Conservation (phyloP, 2,329 filamentous ascomycete genomes). For the Fusarium burgessii region DNA sequence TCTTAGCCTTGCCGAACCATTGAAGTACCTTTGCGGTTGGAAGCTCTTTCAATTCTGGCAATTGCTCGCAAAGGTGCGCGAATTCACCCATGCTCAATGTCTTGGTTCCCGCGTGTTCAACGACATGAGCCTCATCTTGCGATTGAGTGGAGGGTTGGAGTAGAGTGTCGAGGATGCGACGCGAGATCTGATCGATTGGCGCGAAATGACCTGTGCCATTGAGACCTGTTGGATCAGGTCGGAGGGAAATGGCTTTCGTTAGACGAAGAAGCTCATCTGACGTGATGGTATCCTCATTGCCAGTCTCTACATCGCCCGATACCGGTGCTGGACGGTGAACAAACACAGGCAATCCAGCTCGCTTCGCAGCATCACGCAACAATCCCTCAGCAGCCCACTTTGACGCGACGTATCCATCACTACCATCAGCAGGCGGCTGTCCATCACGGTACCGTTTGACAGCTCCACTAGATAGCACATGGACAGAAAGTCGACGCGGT, state of each 20-base stretch:
- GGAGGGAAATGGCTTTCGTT: background rate
- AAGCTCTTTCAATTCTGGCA: conserved; percentile 1
- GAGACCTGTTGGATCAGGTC: conserved; percentile 1
- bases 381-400: conserved; percentile 52
- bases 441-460: conserved; percentile 6
- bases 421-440: conserved; percentile 5
- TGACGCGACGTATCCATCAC: conserved; percentile 50
- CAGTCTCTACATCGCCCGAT: rapidly evolving
- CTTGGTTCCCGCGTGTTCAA: background rate
- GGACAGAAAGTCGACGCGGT: conserved; percentile 47
- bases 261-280: conserved; percentile 4
- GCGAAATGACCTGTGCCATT: background rate
- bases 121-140: background rate
- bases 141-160: background rate
- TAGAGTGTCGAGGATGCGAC: background rate
- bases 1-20: conserved; percentile 6
- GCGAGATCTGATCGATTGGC: background rate
- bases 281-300: background rate
- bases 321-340: conserved; percentile 20
- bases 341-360: conserved; percentile 8
- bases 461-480: conserved; percentile 50
- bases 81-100: conserved; percentile 9
- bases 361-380: conserved; percentile 42
- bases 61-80: background rate
- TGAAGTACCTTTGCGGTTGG: background rate